Evolutionary conservation across 2,329 filamentous ascomycete genomes (phyloP).

Genomic region (Magnaporthiopsis incrustans): DNA sequence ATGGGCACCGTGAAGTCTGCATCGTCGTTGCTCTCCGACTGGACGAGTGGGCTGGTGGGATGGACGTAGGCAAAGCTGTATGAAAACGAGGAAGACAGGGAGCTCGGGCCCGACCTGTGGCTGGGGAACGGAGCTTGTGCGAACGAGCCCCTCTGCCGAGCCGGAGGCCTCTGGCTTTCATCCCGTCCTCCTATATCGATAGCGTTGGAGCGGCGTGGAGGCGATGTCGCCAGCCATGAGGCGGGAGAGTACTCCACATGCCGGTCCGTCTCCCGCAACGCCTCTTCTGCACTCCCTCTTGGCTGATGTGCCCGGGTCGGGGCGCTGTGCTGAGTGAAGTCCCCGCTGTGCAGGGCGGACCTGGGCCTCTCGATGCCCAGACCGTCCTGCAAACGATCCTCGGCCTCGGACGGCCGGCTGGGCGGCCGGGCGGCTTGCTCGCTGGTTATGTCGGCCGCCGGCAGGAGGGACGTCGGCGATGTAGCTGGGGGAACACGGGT

Average conservation of each 20-base stretch:
- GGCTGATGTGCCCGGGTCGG: background rate
- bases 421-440: conserved; percentile 26
- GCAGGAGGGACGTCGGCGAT: conserved; percentile 31
- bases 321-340: conserved; percentile 44
- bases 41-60: conserved; percentile 85
- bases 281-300: conserved; percentile 12
- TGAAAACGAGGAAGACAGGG: conserved; percentile 63
- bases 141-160: background rate
- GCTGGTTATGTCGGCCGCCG: conserved; percentile 39
- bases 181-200: conserved; percentile 3
- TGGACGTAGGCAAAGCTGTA: conserved; percentile 78
- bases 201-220: conserved; percentile 37
- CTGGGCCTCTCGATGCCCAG: conserved; percentile 71
- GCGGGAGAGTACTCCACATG: conserved; percentile 1
- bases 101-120: conserved; percentile 34
- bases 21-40: conserved; percentile 80
- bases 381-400: conserved; percentile 42
- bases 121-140: background rate
- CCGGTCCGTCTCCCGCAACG: conserved; percentile 3
- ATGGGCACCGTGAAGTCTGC: conserved; percentile 52
- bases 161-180: background rate
- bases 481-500: conserved; percentile 23
- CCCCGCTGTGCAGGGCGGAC: conserved; percentile 63
- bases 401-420: conserved; percentile 22
- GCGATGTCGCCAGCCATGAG: conserved; percentile 48